Percentiles rank a stretch among this genome's conserved stretches.
phyloP scores from a whole-genome alignment of 257 asterid species.

The Solanum neorickii region DNA sequence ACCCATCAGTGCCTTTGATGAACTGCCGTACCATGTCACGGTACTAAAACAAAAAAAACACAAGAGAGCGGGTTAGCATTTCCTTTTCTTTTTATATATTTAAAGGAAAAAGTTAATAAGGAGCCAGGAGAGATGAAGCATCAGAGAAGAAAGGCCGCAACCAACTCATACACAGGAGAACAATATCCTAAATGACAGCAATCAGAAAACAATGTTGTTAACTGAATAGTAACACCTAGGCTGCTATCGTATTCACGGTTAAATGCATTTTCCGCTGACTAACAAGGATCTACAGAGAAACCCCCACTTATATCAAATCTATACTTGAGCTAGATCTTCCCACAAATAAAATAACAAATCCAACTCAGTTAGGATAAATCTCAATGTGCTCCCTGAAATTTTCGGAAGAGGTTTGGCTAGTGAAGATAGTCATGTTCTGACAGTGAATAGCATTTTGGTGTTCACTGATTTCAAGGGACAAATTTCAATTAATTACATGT shows the following conservation, averaged over 20 bases:
- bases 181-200: neutral
- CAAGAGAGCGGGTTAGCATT: neutral
- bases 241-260: neutral
- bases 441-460: neutral
- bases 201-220: neutral
- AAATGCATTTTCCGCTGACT: neutral
- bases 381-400: neutral
- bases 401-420: neutral
- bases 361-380: neutral
- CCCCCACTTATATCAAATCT: neutral
- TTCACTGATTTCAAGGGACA: neutral
- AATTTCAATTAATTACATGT: neutral
- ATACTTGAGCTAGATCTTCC: neutral
- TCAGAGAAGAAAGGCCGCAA: neutral
- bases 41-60: constrained; percentile 40
- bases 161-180: neutral
- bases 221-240: neutral
- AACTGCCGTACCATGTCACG: constrained; percentile 88
- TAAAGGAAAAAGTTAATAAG: neutral
- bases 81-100: neutral
- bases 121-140: neutral
- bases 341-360: neutral
- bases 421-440: neutral
- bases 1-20: constrained; percentile 95
- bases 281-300: neutral